Conservation (phyloP, 2,329 filamentous ascomycete genomes). For the Diaporthe eres region DNA sequence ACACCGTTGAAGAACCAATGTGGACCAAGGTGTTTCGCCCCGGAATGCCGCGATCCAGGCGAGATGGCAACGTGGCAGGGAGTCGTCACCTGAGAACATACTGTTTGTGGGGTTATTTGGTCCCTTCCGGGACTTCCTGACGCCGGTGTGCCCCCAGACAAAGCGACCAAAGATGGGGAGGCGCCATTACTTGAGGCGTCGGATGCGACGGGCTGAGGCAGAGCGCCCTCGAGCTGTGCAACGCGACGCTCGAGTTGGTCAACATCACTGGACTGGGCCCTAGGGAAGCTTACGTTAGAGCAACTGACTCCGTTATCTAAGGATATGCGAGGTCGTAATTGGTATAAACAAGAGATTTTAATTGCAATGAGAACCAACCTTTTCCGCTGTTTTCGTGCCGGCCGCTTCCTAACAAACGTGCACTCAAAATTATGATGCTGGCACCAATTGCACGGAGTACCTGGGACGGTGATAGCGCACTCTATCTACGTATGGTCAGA, state of each 20-base stretch:
- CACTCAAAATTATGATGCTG: constrained; percentile 13
- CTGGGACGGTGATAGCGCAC: neutral
- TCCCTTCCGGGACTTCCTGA: neutral
- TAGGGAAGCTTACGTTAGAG: neutral
- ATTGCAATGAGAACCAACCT: neutral
- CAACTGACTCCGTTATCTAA: neutral
- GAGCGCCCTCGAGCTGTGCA: constrained; percentile 7
- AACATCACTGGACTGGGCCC: neutral
- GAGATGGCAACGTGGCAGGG: neutral
- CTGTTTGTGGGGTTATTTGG: neutral
- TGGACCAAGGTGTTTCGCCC: neutral
- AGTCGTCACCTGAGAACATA: neutral
- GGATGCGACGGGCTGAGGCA: neutral
- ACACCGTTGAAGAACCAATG: constrained; percentile 16
- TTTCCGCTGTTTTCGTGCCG: neutral
- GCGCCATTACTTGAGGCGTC: neutral
- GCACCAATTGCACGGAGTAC: constrained; percentile 15
- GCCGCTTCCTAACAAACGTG: neutral
- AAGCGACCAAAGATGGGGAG: neutral
- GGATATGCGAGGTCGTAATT: neutral
- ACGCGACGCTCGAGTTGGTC: too few species aligned
- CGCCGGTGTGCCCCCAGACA: neutral
- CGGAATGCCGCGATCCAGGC: neutral
- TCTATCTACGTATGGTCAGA: neutral
- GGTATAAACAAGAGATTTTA: neutral